Evolutionary conservation across 768 basidiomycete genomes (phyloP), one percentile per base, ranked within the genome.

Genomic region (Gloeopeniophorella convolvens): DNA sequence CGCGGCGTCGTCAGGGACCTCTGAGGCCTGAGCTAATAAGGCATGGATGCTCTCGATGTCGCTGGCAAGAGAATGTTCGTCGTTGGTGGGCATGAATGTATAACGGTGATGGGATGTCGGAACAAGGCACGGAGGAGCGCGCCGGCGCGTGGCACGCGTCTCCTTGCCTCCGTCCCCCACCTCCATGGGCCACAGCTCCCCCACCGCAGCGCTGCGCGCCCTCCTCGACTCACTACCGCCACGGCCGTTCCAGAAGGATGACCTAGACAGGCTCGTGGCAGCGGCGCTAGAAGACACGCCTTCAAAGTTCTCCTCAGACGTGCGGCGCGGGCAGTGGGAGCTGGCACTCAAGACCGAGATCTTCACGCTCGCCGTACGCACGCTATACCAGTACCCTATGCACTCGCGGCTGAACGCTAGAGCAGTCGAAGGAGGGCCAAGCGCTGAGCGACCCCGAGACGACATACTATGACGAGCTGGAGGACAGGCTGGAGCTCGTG

Each of bases 281-380:
- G 27, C 48, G 37, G 41, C 32, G n/a, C 35, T 58, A 16, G 32
- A 53, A 40, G 47, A 57, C 13, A 42, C 44, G 10, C 47, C 57
- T 12, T 36, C 39, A 13, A 56, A 42, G 31, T 42, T 35, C 15
- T 75, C 75, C 6, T 60, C 70, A 3, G 88, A 89, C 42, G 83
- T 78, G 51, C 68, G 76, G 51, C 83, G 79, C 64, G 78, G 75
- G 39, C 79, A 80, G 58, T 90, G 89, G 88, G 89, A 90, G 60
- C 78, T 78, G 56, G 66, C 82, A 32, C 67, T 89, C 28, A 79
- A 78, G 69, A 78, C 78, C 55, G 85, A 87, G 60, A 73, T 89
- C 37, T 85, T 87, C 61, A 68, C 69, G 40, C 71, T 87, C 54
- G 85, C 86, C 43, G 89, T 89, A 59, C 60, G 47, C 32, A n/a